Conservation (phyloP, 2,329 filamentous ascomycete genomes). For the Fusarium sp. region DNA sequence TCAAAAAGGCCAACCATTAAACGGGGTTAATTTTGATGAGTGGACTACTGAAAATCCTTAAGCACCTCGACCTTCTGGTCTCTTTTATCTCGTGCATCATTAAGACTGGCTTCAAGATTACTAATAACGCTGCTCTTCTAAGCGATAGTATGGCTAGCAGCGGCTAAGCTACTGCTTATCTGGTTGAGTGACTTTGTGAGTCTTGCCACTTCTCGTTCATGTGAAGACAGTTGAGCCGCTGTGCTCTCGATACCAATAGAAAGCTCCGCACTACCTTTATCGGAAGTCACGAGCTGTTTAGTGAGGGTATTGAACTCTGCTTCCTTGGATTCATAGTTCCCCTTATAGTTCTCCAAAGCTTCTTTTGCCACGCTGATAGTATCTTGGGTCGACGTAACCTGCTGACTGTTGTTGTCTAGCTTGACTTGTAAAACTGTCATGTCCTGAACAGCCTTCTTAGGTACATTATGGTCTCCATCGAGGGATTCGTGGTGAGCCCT, state of each 20-base stretch:
- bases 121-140: not conserved
- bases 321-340: not conserved
- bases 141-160: not conserved
- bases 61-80: conserved; percentile 6
- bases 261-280: not conserved
- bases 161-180: not conserved
- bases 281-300: not conserved
- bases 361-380: not conserved
- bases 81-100: not conserved
- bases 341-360: not conserved
- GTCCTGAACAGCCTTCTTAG: not conserved
- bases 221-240: not conserved
- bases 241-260: not conserved
- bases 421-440: not conserved
- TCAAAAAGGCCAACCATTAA: too few relatives aligned
- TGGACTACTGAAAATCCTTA: conserved; percentile 2
- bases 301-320: not conserved
- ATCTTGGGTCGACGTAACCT: not conserved
- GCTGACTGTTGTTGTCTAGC: not conserved
- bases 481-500: conserved; percentile 4
- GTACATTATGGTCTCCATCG: not conserved
- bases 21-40: not conserved
- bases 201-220: not conserved
- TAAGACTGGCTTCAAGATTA: not conserved
- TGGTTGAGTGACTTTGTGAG: not conserved